These are phyloP conservation scores for Penicillium fimorum DNA, from an alignment of 495 filamentous ascomycete species.

Conservation along the genomic window DNA sequence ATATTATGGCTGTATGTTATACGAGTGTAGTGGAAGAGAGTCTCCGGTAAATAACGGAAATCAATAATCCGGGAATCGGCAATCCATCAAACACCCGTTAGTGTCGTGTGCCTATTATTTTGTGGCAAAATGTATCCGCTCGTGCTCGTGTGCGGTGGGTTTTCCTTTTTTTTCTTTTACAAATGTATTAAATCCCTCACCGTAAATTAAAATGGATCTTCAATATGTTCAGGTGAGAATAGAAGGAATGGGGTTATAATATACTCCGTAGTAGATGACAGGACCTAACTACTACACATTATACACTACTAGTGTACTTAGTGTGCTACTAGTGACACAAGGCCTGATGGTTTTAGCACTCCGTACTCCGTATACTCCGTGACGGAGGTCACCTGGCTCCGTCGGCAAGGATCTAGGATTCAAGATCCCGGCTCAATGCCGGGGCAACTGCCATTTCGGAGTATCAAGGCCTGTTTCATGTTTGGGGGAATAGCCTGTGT, in stretches of 20 bases:
- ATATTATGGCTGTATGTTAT: too few relatives aligned
- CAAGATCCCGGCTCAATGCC: neutral
- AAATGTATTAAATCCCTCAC: constrained; percentile 4
- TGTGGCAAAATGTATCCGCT: neutral
- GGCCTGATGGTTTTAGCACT: neutral
- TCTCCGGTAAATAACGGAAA: neutral
- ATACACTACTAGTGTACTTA: neutral
- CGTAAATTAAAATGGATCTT: neutral
- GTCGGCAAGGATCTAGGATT: neutral
- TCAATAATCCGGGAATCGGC: neutral
- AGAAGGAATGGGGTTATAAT: neutral
- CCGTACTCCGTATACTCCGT: neutral
- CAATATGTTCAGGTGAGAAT: neutral
- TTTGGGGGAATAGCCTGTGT: neutral
- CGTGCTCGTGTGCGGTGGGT: neutral
- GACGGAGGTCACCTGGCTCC: neutral
- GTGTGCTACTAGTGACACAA: neutral
- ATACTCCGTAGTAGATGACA: neutral
- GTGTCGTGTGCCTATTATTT: constrained; percentile 2
- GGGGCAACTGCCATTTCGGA: constrained; percentile 1
- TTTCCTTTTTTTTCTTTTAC: neutral
- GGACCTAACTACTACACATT: neutral
- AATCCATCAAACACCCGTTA: neutral
- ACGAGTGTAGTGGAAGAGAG: too few relatives aligned
- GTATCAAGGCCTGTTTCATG: neutral